Conservation (phyloP, 2,329 filamentous ascomycete species). For the Dendryphion nanum region DNA sequence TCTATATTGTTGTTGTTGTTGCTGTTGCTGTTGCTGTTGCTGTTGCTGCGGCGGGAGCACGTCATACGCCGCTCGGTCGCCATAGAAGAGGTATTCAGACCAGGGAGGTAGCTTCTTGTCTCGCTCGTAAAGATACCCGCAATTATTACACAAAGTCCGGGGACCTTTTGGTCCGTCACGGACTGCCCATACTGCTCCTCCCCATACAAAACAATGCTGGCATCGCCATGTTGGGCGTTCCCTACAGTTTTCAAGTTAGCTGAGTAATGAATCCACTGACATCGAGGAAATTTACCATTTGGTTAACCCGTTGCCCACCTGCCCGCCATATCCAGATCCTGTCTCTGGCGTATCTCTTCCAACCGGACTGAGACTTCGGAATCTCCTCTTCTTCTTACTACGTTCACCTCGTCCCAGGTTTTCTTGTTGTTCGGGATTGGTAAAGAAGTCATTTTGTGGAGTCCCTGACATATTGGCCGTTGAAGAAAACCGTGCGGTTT, state of each 20-base stretch:
- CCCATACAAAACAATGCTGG: conserved; percentile 82
- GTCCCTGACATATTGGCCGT: conserved; percentile 76
- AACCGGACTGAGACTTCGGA: conserved; percentile 81
- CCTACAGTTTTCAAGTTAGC: too few species aligned
- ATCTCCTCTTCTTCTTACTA: conserved; percentile 92
- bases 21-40: too few species aligned
- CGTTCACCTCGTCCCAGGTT: conserved; percentile 91
- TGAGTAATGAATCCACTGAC: not conserved
- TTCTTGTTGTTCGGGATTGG: conserved; percentile 56
- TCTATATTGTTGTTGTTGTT: too few species aligned
- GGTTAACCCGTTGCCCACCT: conserved; percentile 57
- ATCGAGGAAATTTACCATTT: conserved; percentile 32
- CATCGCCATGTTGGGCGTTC: conserved; percentile 87
- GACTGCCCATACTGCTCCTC: conserved; percentile 90
- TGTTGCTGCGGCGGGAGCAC: not conserved
- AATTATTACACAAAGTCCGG: conserved; percentile 88
- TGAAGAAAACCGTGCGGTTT: conserved; percentile 89
- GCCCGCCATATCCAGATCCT: conserved; percentile 67
- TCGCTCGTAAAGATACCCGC: conserved; percentile 83
- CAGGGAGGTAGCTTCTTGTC: conserved; percentile 79
- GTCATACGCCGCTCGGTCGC: conserved; percentile 39
- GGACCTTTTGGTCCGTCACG: conserved; percentile 84
- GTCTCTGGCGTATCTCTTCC: conserved; percentile 80
- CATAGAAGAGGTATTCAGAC: conserved; percentile 66
- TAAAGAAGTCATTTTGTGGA: conserved; percentile 62